These are phyloP conservation scores for Penicillium goetzii DNA, from an alignment of 495 filamentous ascomycete species.

Conservation along the genomic window DNA sequence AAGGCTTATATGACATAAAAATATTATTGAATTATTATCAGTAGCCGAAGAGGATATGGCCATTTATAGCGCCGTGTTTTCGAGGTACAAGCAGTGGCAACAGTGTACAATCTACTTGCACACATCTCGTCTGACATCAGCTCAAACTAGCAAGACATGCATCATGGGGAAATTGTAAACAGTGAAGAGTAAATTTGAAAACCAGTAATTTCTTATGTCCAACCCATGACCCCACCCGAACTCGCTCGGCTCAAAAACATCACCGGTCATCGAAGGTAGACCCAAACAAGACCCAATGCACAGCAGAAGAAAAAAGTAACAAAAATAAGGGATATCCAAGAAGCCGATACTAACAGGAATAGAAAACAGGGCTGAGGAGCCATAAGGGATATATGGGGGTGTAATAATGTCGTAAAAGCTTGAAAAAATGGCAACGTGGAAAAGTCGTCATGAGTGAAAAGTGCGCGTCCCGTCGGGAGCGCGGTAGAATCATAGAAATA, in stretches of 20 bases:
- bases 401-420: conserved; percentile 31
- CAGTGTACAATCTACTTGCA: neutral
- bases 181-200: conserved; percentile 14
- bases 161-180: conserved; percentile 1
- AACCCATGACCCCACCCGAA: conserved; percentile 24
- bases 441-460: conserved; percentile 26
- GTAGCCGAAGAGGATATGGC: neutral
- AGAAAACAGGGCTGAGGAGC: conserved; percentile 33
- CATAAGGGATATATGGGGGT: conserved; percentile 24
- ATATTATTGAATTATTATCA: conserved; percentile 3
- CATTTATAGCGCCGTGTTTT: neutral
- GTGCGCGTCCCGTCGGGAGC: conserved; percentile 9
- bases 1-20: neutral
- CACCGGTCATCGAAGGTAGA: conserved; percentile 26
- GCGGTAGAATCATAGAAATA: conserved; percentile 21
- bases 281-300: conserved; percentile 27
- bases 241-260: conserved; percentile 16
- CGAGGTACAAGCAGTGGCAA: neutral
- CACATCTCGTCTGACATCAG: neutral
- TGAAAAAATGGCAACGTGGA: conserved; percentile 31
- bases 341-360: conserved; percentile 17
- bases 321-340: conserved; percentile 32
- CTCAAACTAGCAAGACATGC: conserved; percentile 9
- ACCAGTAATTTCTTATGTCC: conserved; percentile 26
- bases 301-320: conserved; percentile 19